These are phyloP conservation scores for Trichoderma erinaceum DNA, from an alignment of 495 filamentous ascomycete genomes.

Conservation along the genomic window DNA sequence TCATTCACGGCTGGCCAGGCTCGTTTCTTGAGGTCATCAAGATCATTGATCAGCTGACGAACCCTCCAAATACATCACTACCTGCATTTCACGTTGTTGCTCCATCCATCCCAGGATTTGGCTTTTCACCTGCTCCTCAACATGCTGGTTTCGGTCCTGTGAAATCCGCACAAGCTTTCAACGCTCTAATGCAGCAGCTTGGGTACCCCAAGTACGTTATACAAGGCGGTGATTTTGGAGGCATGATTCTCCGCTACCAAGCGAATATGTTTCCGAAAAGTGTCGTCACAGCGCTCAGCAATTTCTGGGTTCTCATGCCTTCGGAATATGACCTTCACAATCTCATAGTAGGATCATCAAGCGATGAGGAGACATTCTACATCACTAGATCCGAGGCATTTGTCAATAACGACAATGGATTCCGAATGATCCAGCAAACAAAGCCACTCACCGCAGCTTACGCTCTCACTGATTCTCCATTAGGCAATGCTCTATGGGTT, in stretches of 20 bases:
- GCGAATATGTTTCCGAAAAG: conserved; percentile 32
- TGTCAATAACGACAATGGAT: conserved; percentile 28
- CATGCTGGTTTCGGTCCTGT: conserved; percentile 50
- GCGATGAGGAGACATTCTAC: neutral
- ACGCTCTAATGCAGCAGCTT: conserved; percentile 60
- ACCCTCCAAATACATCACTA: conserved; percentile 31
- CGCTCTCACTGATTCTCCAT: conserved; percentile 44
- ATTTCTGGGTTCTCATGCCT: conserved; percentile 13
- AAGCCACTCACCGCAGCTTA: conserved; percentile 48
- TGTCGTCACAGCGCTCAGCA: conserved; percentile 20
- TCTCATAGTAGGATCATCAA: neutral
- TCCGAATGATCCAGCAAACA: conserved; percentile 41
- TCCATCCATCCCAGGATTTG: conserved; percentile 63
- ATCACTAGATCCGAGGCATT: conserved; percentile 2
- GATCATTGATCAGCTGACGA: conserved; percentile 50
- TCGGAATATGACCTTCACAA: neutral
- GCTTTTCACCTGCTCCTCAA: conserved; percentile 50
- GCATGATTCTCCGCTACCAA: conserved; percentile 27
- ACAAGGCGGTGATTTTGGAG: conserved; percentile 34
- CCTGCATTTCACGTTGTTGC: conserved; percentile 58
- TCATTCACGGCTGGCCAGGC: conserved; percentile 62
- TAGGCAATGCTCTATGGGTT: conserved; percentile 49
- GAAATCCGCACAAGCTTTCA: conserved; percentile 55
- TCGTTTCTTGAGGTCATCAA: conserved; percentile 62
- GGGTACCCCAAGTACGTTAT: conserved; percentile 58